Evolutionary conservation across 2,329 filamentous ascomycete species (phyloP).

Genomic region (Gnomoniopsis sp.): DNA sequence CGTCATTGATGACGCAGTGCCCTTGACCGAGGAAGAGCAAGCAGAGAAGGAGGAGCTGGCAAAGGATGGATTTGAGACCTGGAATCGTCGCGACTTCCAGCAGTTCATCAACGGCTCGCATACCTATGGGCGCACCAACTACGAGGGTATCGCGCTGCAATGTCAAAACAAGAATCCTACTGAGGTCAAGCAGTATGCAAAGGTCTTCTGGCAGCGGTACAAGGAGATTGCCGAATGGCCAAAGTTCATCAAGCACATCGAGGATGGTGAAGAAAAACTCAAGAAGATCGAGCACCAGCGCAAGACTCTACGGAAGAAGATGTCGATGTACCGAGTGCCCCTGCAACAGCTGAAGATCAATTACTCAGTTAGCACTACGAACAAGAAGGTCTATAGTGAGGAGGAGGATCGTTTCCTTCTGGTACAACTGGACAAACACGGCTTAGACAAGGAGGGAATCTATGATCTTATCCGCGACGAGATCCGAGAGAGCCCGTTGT

Average conservation of each 20-base stretch:
- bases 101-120: conserved; percentile 96
- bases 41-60: conserved; percentile 81
- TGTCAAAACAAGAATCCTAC: conserved; percentile 84
- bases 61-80: conserved; percentile 82
- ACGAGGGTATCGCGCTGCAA: conserved; percentile 79
- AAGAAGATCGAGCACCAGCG: conserved; percentile 88
- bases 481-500: conserved; percentile 88
- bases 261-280: conserved; percentile 86
- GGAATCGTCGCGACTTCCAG: conserved; percentile 97
- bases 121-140: conserved; percentile 85
- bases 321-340: conserved; percentile 93
- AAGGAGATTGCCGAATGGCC: conserved; percentile 84
- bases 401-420: conserved; percentile 95
- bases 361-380: conserved; percentile 97
- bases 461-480: conserved; percentile 97
- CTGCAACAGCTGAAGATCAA: conserved; percentile 98
- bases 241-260: conserved; percentile 86
- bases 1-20: conserved; percentile 87
- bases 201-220: conserved; percentile 95
- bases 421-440: conserved; percentile 87
- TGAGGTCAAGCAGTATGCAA: conserved; percentile 87
- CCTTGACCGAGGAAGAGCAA: conserved; percentile 84
- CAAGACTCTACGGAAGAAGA: conserved; percentile 91
- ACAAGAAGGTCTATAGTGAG: conserved; percentile 99
- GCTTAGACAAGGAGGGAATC: conserved; percentile 84